These are phyloP conservation scores for Lanmaoa pseudosensibilis DNA, from an alignment of 768 basidiomycete species.

Conservation along the genomic window DNA sequence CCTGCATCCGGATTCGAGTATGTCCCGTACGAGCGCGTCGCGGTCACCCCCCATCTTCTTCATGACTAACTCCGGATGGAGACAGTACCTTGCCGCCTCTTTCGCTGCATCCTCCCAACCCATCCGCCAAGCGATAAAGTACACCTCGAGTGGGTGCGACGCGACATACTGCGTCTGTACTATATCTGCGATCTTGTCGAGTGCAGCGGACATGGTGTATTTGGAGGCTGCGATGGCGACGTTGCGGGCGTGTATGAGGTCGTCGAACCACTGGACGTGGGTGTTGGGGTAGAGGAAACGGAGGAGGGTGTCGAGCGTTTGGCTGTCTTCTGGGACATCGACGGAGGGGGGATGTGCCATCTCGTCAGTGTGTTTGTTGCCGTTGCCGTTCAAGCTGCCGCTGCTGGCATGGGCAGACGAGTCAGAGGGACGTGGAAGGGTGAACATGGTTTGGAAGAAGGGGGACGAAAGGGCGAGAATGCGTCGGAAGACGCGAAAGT, in stretches of 20 bases:
- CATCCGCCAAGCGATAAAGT: slow-evolving; percentile 1
- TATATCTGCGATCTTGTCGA: background rate
- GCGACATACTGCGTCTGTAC: background rate
- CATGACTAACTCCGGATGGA: background rate
- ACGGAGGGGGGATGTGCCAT: background rate
- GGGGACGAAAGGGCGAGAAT: slow-evolving; percentile 5
- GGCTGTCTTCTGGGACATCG: slow-evolving; percentile 1
- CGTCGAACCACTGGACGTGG: background rate
- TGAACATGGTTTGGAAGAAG: slow-evolving; percentile 4
- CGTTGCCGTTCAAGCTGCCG: background rate
- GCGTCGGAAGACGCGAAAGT: slow-evolving; percentile 1
- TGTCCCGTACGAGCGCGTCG: background rate
- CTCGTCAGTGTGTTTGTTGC: background rate
- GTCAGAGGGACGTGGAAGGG: background rate
- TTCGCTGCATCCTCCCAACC: background rate
- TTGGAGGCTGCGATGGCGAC: slow-evolving; percentile 6
- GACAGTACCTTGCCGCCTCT: background rate
- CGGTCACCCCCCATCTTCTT: background rate
- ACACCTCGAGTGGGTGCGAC: background rate
- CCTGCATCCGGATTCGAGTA: background rate
- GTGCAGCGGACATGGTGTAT: slow-evolving; percentile 1
- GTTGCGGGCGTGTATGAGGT: background rate
- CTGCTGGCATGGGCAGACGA: background rate
- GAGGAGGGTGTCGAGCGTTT: slow-evolving; percentile 6
- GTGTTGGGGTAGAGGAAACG: slow-evolving; percentile 8